Evolutionary conservation across 495 filamentous ascomycete species (phyloP).

Genomic region (Margaritispora aquatica): DNA sequence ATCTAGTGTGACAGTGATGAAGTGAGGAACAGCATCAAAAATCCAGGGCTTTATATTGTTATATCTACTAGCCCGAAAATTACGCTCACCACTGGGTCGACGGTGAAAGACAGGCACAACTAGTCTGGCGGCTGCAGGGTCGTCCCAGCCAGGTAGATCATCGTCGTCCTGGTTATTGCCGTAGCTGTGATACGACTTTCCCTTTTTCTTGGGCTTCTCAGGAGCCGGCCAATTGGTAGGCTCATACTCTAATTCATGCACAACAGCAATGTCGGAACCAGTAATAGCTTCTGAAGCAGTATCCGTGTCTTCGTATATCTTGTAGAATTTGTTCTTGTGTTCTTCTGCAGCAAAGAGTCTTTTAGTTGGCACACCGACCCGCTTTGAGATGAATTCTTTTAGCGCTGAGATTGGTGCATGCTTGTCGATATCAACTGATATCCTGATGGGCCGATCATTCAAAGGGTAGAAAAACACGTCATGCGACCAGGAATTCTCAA

Average conservation of each 20-base stretch:
- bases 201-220: slow-evolving; percentile 37
- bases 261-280: slow-evolving; percentile 54
- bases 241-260: slow-evolving; percentile 72
- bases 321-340: slow-evolving; percentile 76
- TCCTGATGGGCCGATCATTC: slow-evolving; percentile 52
- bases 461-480: slow-evolving; percentile 70
- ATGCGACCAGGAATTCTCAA: slow-evolving; percentile 70
- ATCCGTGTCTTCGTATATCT: slow-evolving; percentile 61
- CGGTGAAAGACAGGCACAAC: slow-evolving; percentile 78
- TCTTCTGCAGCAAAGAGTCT: slow-evolving; percentile 71
- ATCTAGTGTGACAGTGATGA: slow-evolving; percentile 41
- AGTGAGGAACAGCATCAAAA: slow-evolving; percentile 36
- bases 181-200: slow-evolving; percentile 33
- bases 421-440: slow-evolving; percentile 85
- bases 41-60: slow-evolving; percentile 21
- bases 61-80: not conserved
- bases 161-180: slow-evolving; percentile 49
- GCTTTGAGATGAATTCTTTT: slow-evolving; percentile 69
- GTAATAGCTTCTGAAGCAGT: slow-evolving; percentile 65
- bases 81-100: slow-evolving; percentile 14
- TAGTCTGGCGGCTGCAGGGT: slow-evolving; percentile 61
- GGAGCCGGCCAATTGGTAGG: slow-evolving; percentile 67
- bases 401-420: slow-evolving; percentile 63
- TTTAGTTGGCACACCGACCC: slow-evolving; percentile 51
- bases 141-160: slow-evolving; percentile 49